A percentile compares a stretch with the other conserved stretches of the same genome.
These are phyloP conservation scores for Fusarium devonianum DNA, from an alignment of 2,329 filamentous ascomycete genomes.

Conservation along the genomic window DNA sequence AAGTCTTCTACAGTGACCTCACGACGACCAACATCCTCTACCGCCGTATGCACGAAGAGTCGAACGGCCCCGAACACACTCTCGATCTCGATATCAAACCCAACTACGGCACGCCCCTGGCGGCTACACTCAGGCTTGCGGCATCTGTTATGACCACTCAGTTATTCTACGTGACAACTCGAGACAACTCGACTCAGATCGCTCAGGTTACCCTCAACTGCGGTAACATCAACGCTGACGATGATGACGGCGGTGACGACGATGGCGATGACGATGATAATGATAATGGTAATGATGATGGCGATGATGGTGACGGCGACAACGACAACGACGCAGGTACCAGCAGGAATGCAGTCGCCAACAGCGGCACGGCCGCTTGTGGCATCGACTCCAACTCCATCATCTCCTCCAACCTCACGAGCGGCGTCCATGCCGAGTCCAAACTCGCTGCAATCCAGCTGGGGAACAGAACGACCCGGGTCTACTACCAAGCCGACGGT, in stretches of 20 bases:
- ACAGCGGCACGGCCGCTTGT: constrained; percentile 8
- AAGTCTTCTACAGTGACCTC: constrained; percentile 36
- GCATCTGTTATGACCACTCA: constrained; percentile 11
- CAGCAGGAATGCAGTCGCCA: no score
- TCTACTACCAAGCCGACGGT: constrained; percentile 29
- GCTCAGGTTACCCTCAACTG: constrained; percentile 24
- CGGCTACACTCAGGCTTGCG: constrained; percentile 13
- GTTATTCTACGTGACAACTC: constrained; percentile 29
- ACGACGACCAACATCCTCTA: constrained; percentile 25
- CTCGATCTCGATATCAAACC: constrained; percentile 28
- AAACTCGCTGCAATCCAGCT: constrained; percentile 27
- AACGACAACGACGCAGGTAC: no score
- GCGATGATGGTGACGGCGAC: not conserved
- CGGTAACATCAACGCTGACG: constrained; percentile 10
- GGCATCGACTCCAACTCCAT: constrained; percentile 24
- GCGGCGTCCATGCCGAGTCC: constrained; percentile 21
- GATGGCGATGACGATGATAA: constrained; percentile 8
- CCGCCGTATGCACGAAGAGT: constrained; percentile 15
- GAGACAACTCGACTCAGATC: constrained; percentile 18
- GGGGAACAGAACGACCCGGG: constrained; percentile 12
- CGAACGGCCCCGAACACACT: constrained; percentile 13
- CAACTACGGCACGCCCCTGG: constrained; percentile 29
- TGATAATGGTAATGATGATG: not conserved
- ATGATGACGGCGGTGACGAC: not conserved
- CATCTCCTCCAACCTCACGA: constrained; percentile 22